Conservation (phyloP, 106 monocot genomes). For the Acanthochlamys bracteata region DNA sequence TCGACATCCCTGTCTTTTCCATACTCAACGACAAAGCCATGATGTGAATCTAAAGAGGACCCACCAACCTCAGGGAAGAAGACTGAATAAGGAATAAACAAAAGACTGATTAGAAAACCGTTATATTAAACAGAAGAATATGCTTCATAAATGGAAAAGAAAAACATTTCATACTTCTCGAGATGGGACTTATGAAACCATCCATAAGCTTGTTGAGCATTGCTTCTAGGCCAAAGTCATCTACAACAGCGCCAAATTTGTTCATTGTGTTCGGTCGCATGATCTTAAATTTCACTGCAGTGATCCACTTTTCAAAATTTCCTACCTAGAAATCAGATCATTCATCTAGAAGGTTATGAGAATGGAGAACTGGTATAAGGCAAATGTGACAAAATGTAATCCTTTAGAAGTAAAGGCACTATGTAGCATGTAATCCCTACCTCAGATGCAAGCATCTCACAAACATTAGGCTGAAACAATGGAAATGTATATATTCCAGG, state of each 20-base stretch:
- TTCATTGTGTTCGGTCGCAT: constrained; percentile 97
- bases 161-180: constrained; percentile 47
- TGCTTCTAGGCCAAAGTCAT: constrained; percentile 93
- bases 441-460: constrained; percentile 78
- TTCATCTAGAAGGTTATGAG: constrained; percentile 3
- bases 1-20: constrained; percentile 90
- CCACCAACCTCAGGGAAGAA: constrained; percentile 88
- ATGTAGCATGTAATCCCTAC: constrained; percentile 22
- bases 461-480: constrained; percentile 85
- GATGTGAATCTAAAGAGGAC: constrained; percentile 77
- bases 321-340: constrained; percentile 43
- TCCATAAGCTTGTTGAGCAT: constrained; percentile 95
- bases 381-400: background rate
- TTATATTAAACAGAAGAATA: background rate
- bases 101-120: background rate
- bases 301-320: constrained; percentile 86
- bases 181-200: constrained; percentile 76
- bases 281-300: constrained; percentile 59
- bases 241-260: constrained; percentile 89
- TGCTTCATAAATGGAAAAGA: background rate
- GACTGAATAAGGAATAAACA: constrained; percentile 36
- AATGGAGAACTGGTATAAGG: constrained; percentile 3
- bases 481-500: constrained; percentile 83
- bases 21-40: constrained; percentile 97
- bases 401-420: background rate